Conservation (phyloP, 371 early-diverging fungal species). For the Syncephalis plumigaleata region DNA sequence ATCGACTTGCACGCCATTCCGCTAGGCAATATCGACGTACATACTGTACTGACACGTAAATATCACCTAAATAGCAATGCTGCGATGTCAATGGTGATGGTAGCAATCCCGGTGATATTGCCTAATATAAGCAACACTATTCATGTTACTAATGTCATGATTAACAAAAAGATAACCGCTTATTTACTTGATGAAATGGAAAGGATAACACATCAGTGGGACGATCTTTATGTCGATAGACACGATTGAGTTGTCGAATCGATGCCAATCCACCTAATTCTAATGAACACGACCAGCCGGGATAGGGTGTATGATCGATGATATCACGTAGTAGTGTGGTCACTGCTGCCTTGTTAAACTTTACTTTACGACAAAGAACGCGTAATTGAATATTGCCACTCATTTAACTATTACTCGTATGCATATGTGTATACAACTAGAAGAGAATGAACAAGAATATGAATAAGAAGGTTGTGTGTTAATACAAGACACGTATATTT, state of each 20-base stretch:
- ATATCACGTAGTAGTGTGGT: background rate
- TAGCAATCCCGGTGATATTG: background rate
- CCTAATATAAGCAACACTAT: no score
- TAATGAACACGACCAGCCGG: conserved; percentile 5
- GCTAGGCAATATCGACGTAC: conserved; percentile 1
- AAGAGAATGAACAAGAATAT: no score
- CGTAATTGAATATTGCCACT: no score
- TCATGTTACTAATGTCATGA: no score
- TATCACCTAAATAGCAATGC: conserved; percentile 2
- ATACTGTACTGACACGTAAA: conserved; percentile 4
- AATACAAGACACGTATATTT: no score
- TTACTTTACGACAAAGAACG: no score
- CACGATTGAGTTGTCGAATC: conserved; percentile 4
- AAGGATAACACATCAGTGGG: conserved; percentile 8
- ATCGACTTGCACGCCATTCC: no score
- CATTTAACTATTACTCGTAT: no score
- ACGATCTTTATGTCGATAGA: conserved; percentile 5
- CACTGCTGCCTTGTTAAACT: no score
- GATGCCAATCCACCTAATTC: conserved; percentile 1
- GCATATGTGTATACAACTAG: no score
- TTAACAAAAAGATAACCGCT: background rate
- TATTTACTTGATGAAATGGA: conserved; percentile 8
- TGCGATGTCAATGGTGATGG: conserved; percentile 1
- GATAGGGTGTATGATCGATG: background rate
- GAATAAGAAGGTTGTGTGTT: no score